These are phyloP conservation scores for Cladosporium sp. DNA, from an alignment of 2,329 filamentous ascomycete genomes.

Conservation along the genomic window DNA sequence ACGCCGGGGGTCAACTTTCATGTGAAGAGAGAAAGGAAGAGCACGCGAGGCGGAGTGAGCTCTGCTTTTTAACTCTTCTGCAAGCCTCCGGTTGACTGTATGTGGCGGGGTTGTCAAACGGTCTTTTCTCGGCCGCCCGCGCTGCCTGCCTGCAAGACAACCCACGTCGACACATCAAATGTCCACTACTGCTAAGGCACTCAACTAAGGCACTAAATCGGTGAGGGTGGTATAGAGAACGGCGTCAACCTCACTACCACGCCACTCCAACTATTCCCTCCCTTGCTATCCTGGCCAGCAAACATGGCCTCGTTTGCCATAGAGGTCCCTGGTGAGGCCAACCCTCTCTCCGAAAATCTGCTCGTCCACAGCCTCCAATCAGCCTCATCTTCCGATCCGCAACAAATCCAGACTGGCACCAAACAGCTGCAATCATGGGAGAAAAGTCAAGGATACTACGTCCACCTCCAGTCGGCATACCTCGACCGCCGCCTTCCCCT, in stretches of 20 bases:
- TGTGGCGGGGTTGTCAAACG: neutral
- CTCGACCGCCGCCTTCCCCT: conserved; percentile 71
- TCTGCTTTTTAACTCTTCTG: neutral
- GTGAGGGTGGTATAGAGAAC: too few species aligned
- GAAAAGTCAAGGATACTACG: conserved; percentile 43
- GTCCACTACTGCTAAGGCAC: too few species aligned
- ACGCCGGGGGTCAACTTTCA: conserved; percentile 51
- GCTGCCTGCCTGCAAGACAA: too few species aligned
- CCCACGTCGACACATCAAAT: too few species aligned
- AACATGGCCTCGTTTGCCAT: conserved; percentile 36
- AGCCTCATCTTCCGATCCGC: conserved; percentile 43
- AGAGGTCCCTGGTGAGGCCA: conserved; percentile 78
- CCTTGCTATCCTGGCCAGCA: neutral
- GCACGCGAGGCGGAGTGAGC: conserved; percentile 8
- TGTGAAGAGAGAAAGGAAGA: conserved; percentile 36
- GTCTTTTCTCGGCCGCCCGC: too few species aligned
- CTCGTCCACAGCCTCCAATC: conserved; percentile 46
- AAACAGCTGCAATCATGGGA: conserved; percentile 51
- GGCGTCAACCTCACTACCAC: neutral
- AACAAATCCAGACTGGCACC: conserved; percentile 48
- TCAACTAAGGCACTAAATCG: too few species aligned
- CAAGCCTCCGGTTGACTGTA: too few species aligned
- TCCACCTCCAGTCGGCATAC: conserved; percentile 60
- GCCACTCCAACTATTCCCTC: neutral
- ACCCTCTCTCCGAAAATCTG: conserved; percentile 45